Conservation (phyloP, 176 grass and related monocot species). For the Chloris gayana region DNA sequence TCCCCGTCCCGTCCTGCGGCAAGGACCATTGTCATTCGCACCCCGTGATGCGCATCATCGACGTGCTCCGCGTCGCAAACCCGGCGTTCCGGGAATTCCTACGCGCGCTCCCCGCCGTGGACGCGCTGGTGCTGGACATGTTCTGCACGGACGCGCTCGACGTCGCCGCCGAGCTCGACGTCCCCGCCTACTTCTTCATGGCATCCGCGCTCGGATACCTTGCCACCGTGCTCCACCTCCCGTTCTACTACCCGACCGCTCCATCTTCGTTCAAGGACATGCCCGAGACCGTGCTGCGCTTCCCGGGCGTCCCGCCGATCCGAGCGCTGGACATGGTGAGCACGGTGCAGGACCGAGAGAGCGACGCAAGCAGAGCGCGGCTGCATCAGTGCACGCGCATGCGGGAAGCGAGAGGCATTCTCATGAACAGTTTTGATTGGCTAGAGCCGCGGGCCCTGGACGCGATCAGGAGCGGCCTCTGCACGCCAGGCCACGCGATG, state of each 20-base stretch:
- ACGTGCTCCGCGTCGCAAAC: slow-evolving; percentile 27
- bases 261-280: slow-evolving; percentile 58
- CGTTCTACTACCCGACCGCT: neutral
- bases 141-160: slow-evolving; percentile 68
- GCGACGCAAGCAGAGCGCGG: slow-evolving; percentile 7
- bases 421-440: slow-evolving; percentile 72
- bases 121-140: slow-evolving; percentile 67
- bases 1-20: neutral
- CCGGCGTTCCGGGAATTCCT: slow-evolving; percentile 11
- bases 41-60: neutral
- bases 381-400: slow-evolving; percentile 36
- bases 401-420: slow-evolving; percentile 48
- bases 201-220: slow-evolving; percentile 45
- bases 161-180: slow-evolving; percentile 36
- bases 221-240: slow-evolving; percentile 37
- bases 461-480: slow-evolving; percentile 43
- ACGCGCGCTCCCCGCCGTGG: neutral
- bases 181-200: slow-evolving; percentile 62
- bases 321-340: slow-evolving; percentile 49
- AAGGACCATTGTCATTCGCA: neutral
- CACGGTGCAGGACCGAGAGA: slow-evolving; percentile 41
- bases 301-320: slow-evolving; percentile 53
- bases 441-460: slow-evolving; percentile 52
- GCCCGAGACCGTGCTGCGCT: slow-evolving; percentile 27
- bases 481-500: slow-evolving; percentile 38